Percentiles rank a stretch among this genome's conserved stretches.
Evolutionary conservation across 1,284 basidiomycete species (phyloP).

Genomic region (Ceratobasidium sp.): DNA sequence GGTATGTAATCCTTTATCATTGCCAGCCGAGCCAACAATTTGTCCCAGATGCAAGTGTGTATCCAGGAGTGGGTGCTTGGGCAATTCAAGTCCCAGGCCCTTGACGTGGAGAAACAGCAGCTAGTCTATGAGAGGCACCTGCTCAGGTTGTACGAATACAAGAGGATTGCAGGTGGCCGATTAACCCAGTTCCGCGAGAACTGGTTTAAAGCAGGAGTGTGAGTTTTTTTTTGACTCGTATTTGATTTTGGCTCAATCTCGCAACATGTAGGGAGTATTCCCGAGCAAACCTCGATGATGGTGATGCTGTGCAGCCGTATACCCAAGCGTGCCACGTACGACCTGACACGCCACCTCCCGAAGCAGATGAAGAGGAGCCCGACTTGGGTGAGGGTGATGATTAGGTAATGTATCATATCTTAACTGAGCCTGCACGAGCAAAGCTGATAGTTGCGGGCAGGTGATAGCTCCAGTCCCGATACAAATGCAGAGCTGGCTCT

Average conservation of each 20-base stretch:
- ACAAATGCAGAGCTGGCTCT: background rate
- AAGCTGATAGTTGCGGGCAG: background rate
- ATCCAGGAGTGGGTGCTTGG: slow-evolving; percentile 5
- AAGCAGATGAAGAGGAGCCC: background rate
- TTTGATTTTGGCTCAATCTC: background rate
- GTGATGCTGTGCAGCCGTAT: background rate
- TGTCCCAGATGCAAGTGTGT: slow-evolving; percentile 10
- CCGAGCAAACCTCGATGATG: background rate
- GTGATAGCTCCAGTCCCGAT: background rate
- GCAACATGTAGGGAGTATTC: background rate
- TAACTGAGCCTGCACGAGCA: background rate
- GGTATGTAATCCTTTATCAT: background rate
- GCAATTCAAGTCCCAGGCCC: background rate
- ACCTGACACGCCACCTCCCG: background rate
- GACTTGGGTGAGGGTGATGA: background rate
- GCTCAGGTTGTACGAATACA: slow-evolving; percentile 10
- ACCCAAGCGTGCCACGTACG: background rate
- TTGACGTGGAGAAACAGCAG: slow-evolving; percentile 17
- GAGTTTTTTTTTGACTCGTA: background rate
- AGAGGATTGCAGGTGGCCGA: background rate
- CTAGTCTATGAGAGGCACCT: background rate
- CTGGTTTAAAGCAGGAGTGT: slow-evolving; percentile 7
- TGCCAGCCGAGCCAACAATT: background rate
- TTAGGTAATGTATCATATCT: background rate
- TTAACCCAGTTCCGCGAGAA: background rate